Percentiles rank a stretch among this genome's conserved stretches.
Conservation (phyloP, 1,139 yeast genomes). For the Candida anutae region DNA sequence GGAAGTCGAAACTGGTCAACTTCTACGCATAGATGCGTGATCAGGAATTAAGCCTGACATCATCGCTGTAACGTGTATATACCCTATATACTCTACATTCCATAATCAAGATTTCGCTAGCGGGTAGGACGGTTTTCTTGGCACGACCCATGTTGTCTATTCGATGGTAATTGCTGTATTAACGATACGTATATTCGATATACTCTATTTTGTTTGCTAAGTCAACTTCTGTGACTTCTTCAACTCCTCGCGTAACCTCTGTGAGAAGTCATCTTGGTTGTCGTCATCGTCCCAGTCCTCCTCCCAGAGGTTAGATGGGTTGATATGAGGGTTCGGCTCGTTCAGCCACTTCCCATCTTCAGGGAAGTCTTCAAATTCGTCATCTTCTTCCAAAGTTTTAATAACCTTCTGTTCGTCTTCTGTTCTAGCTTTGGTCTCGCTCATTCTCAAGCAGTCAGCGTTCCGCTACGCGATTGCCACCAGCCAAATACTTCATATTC, state of each 20-base stretch:
- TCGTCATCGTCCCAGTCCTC: slow-evolving; percentile 96
- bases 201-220: too few species aligned
- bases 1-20: slow-evolving; percentile 90
- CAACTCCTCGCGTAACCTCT: slow-evolving; percentile 50
- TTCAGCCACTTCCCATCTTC: slow-evolving; percentile 55
- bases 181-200: too few species aligned
- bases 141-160: too few species aligned
- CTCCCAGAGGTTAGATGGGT: slow-evolving; percentile 63
- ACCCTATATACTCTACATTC: too few species aligned
- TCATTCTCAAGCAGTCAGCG: too few species aligned
- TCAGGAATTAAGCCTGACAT: too few species aligned
- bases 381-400: slow-evolving; percentile 79
- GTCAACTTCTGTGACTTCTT: slow-evolving; percentile 16
- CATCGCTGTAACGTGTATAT: too few species aligned
- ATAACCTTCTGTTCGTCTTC: slow-evolving; percentile 23
- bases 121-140: too few species aligned
- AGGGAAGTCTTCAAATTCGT: slow-evolving; percentile 93
- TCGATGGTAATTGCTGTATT: too few species aligned
- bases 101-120: too few species aligned
- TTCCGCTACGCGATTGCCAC: too few species aligned
- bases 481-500: too few species aligned
- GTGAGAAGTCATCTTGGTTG: slow-evolving; percentile 76
- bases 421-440: neutral
- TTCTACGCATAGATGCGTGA: slow-evolving; percentile 80
- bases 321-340: slow-evolving; percentile 32